Percentiles rank a stretch among this genome's conserved stretches.
Evolutionary conservation across 2,329 filamentous ascomycete genomes (phyloP).

Genomic region (Diaporthe batatas): DNA sequence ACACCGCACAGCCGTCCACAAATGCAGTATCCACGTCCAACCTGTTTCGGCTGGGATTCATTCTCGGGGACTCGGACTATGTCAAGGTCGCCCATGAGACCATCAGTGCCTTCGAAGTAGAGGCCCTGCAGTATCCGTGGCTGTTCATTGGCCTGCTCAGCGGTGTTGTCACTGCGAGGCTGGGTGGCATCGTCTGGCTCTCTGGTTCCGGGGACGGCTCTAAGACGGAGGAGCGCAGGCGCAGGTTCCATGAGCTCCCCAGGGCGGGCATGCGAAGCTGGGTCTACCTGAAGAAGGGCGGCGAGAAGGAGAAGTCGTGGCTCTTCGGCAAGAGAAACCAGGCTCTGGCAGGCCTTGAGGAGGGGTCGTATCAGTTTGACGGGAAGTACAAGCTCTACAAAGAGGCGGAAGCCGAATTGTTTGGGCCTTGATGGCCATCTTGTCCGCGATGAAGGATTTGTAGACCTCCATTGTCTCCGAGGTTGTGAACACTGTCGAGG

Average conservation of each 20-base stretch:
- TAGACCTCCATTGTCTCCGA: background rate
- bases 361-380: conserved; percentile 45
- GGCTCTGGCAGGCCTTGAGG: conserved; percentile 42
- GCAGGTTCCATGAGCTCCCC: conserved; percentile 45
- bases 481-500: background rate
- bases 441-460: background rate
- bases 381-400: conserved; percentile 45
- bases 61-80: conserved; percentile 77
- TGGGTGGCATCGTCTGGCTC: conserved; percentile 70
- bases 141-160: conserved; percentile 86
- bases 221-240: conserved; percentile 39
- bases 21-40: conserved; percentile 92
- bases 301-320: conserved; percentile 39
- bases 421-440: background rate
- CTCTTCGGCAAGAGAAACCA: conserved; percentile 45
- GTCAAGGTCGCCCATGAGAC: conserved; percentile 77
- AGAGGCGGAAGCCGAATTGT: conserved; percentile 36
- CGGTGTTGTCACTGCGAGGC: conserved; percentile 78
- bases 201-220: conserved; percentile 41
- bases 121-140: conserved; percentile 93
- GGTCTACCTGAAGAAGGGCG: conserved; percentile 42
- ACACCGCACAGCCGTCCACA: conserved; percentile 88
- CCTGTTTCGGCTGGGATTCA: conserved; percentile 80
- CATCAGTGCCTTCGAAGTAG: conserved; percentile 87
- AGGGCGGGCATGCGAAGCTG: conserved; percentile 50